Evolutionary conservation across 805 yeast genomes (phyloP), one percentile per base, ranked within the genome.

Genomic region (Myxozyma sirexii): DNA sequence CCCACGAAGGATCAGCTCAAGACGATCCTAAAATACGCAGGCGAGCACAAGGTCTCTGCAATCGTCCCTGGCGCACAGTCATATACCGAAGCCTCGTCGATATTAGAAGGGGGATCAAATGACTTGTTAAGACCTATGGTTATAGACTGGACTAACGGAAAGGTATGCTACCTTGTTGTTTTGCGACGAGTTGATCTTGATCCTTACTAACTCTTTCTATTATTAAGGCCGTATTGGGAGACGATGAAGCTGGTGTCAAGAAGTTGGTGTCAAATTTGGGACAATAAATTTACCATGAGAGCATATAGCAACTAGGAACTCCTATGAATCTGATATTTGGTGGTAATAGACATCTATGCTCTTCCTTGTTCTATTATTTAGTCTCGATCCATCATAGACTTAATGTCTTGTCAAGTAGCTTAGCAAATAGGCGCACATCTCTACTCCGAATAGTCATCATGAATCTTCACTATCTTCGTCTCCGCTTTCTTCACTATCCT

Each of bases 1-100:
- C 68, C 75, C 46, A 67, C 69, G 7, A 47, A 38, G 19, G 69
- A 66, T 31, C 69, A 66, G 56, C 60, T 66, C 39, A 51, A 58
- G 45, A 64, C 69, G 7, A 57, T 66, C 15, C 48, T 59, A 23
- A 51, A 57, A 19, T 66, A 66, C 48, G 49, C 58, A 17, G 66
- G 65, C 10, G 53, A 54, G 33, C 44, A 39, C 35, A 58, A 57
- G 45, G 42, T 58, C 27, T 54, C 57, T 15, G 35, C 60, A 15
- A 61, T 61, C 38, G 65, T 61, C 8, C 65, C 63, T 1, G 65
- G 62, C 15, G 65, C 65, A 17, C 7, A 39, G 17, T 51, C 60
- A 19, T 54, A 52, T 38, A 48, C 54, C 54, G 62, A 56, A 24
- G 57, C 68, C 27, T 13, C 64, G n/a, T 19, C 46, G 8, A 49